Evolutionary conservation across 257 asterid genomes (phyloP), one percentile per base, ranked within the genome.

Genomic region (Nyctanthes arbortristis): DNA sequence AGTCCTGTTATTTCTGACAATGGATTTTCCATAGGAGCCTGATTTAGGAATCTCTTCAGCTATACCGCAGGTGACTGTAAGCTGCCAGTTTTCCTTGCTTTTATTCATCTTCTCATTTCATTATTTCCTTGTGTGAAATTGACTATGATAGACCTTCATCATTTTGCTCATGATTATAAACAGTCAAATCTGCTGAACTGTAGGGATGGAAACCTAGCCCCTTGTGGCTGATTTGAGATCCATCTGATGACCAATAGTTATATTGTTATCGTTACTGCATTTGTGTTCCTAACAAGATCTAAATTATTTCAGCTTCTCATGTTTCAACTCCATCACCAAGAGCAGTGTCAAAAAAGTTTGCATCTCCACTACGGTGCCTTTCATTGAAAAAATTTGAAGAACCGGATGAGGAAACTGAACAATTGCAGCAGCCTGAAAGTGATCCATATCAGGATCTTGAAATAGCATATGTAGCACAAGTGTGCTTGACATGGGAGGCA

Each of bases 401-500:
- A 37, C 78, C 82, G 30, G 88, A 83, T 63, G 97, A 89, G 60
- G 97, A 93, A 82, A 82, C 52, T 20, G 95, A 91, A 85, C 85
- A 89, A 63, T 75, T 91, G 74, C 96, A 91, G 85, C 84, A 76
- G 80, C 83, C 88, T 2, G 88, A 63, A 37, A 66, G 52, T 30
- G 77, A 91, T 67, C 94, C 92, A 5, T 75, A 73, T 73, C 87
- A 78, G 58, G 95, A 91, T 75, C 89, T 91, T 59, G 99, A 93
- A 80, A 85, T 90, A 65, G 89, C 96, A 22, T 93, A 93, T 67
- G 95, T 88, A 43, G 96, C 89, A 75, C 99, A 87, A 71, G 55
- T 85, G 79, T 93, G 97, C 90, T 81, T 91, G 88, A 84, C 97
- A n/a, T 93, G 99, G 99, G 99, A 93, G 77, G 87, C 89, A 18